Evolutionary conservation across 2,329 filamentous ascomycete species (phyloP), one percentile per base, ranked within the genome.

Genomic region (Penicillium sp.): DNA sequence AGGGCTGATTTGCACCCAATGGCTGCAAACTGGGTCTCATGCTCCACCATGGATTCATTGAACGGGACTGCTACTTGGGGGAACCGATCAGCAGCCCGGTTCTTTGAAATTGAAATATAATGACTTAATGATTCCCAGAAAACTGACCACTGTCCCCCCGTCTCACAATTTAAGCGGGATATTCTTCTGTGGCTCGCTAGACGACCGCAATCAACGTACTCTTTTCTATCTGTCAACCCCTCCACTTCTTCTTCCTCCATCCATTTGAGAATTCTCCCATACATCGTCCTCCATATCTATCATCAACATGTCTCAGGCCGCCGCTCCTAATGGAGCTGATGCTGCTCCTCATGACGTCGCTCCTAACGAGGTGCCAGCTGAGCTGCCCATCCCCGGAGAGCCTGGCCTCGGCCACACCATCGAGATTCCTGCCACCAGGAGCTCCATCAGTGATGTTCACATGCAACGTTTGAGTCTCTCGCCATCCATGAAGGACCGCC

Each of bases 391-490:
- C 58, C 82, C 83, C 30, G 76, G 76, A 43, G 81, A 81, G 28
- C 13, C 30, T n/a, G 42, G 26, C 16, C 65, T 65, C 37, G 76
- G 81, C 60, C 82, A 82, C 57, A 81, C 86, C 52, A 85, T 92
- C 71, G 89, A 92, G 78, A 82, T 92, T 46, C 89, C 89, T 40
- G 88, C 89, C 30, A 85, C 87, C 60, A 80, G 87, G 68, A 89
- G 86, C 57, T 84, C 87, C 54, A 85, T 90, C 64, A 87, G 88
- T 42, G 87, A 92, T 48, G 82, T 84, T 68, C 89, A 88, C 78
- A 91, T 92, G 88, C 89, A 92, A 82, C 87, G 85, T 70, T 81
- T 92, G 70, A 90, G 87, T 69, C 78, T 88, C 48, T 81, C 84
- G 13, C 89, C 88, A n/a, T 91, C 88, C 14, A 85, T 86, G 80